phyloP scores from a whole-genome alignment of 352 stramenopile species.

The Pseudoperonospora humuli region DNA sequence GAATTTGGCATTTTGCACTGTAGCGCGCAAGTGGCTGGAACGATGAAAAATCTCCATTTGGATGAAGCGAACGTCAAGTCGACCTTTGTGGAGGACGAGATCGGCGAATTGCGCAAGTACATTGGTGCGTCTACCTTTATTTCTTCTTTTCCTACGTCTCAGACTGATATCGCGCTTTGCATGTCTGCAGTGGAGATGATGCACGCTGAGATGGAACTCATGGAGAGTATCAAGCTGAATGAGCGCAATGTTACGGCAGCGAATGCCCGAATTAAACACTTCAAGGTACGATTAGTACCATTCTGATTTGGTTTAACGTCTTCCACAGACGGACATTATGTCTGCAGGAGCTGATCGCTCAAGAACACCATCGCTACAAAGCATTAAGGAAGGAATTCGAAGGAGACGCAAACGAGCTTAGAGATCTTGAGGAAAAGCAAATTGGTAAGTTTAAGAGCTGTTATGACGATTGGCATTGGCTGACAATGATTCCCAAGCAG shows the following conservation, averaged over 20 bases:
- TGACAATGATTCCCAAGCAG: constrained; percentile 12
- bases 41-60: constrained; percentile 7
- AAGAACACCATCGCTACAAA: constrained; percentile 36
- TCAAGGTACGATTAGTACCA: constrained; percentile 30
- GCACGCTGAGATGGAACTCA: constrained; percentile 61
- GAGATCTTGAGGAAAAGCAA: constrained; percentile 36
- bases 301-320: neutral
- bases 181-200: constrained; percentile 64
- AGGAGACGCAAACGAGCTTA: constrained; percentile 25
- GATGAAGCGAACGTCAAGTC: constrained; percentile 1
- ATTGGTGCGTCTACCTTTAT: constrained; percentile 32
- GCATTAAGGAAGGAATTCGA: constrained; percentile 21
- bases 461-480: no score
- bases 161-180: neutral
- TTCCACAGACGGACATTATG: neutral
- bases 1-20: constrained; percentile 19
- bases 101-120: constrained; percentile 55
- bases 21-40: constrained; percentile 2
- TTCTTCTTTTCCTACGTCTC: neutral
- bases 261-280: constrained; percentile 39
- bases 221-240: constrained; percentile 60
- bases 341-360: constrained; percentile 31
- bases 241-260: constrained; percentile 41
- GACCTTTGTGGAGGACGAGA: constrained; percentile 28
- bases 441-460: constrained; percentile 16